These are phyloP conservation scores for Umbellularia californica DNA, from an alignment of 164 flowering plant genomes.

Conservation along the genomic window DNA sequence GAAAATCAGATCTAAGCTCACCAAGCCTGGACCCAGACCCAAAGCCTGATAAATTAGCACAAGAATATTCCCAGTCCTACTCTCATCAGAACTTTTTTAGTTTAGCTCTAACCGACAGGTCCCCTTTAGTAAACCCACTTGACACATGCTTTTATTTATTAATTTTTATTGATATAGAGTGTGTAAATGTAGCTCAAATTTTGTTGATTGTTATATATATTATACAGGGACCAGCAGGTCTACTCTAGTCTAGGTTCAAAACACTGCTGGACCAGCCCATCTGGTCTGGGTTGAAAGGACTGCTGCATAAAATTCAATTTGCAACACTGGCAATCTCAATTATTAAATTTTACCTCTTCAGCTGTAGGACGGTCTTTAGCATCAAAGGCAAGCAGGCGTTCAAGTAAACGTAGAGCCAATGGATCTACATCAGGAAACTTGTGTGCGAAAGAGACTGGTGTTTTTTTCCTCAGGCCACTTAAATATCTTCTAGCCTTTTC, in stretches of 20 bases:
- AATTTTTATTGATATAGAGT: too few relatives aligned
- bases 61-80: too few relatives aligned
- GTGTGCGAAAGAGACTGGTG: constrained; percentile 57
- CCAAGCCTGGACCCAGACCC: neutral
- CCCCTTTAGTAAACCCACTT: too few relatives aligned
- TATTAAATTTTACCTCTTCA: constrained; percentile 57
- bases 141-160: too few relatives aligned
- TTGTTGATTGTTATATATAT: too few relatives aligned
- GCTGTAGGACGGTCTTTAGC: constrained; percentile 89
- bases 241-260: too few relatives aligned
- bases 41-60: neutral
- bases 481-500: constrained; percentile 90
- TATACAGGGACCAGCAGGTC: too few relatives aligned
- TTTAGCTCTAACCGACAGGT: too few relatives aligned
- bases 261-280: too few relatives aligned
- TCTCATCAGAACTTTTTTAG: too few relatives aligned
- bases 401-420: constrained; percentile 72
- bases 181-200: too few relatives aligned
- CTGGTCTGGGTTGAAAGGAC: neutral
- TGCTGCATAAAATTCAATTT: neutral
- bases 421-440: constrained; percentile 80
- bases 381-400: constrained; percentile 90
- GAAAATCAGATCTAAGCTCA: neutral
- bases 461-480: constrained; percentile 66
- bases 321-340: neutral